phyloP scores from a whole-genome alignment of 805 yeast genomes.

The Metschnikowia picachoensis region DNA sequence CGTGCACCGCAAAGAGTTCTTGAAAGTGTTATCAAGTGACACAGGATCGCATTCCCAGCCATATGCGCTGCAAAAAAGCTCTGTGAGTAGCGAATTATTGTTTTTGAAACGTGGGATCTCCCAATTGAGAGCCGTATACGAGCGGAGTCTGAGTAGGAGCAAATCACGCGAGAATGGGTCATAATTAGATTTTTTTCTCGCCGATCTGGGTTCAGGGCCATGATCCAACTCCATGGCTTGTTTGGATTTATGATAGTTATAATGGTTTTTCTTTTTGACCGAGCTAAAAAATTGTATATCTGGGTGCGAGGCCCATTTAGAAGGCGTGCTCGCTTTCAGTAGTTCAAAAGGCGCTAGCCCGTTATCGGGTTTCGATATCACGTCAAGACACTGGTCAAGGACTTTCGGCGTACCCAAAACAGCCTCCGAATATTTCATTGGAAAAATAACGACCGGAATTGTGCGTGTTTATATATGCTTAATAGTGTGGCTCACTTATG shows the following conservation, averaged over 20 bases:
- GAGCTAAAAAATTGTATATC: slow-evolving; percentile 37
- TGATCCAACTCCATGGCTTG: background rate
- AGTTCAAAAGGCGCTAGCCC: background rate
- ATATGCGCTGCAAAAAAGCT: slow-evolving; percentile 45
- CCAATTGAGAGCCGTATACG: slow-evolving; percentile 50
- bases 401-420: slow-evolving; percentile 15
- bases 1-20: slow-evolving; percentile 33
- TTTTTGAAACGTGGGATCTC: slow-evolving; percentile 23
- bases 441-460: background rate
- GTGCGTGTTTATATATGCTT: background rate
- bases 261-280: slow-evolving; percentile 35
- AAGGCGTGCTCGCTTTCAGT: slow-evolving; percentile 10
- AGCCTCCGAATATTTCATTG: slow-evolving; percentile 3
- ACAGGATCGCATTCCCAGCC: slow-evolving; percentile 51
- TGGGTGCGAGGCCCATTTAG: slow-evolving; percentile 27
- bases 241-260: slow-evolving; percentile 33
- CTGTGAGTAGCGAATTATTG: slow-evolving; percentile 30
- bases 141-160: slow-evolving; percentile 38
- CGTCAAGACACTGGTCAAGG: slow-evolving; percentile 13
- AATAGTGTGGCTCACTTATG: background rate
- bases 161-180: slow-evolving; percentile 36
- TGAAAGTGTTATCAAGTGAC: slow-evolving; percentile 18
- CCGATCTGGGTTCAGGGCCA: background rate
- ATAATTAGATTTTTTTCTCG: slow-evolving; percentile 16
- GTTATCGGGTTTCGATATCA: slow-evolving; percentile 1